Conservation (phyloP, 129 eudicot species). For the Chrysanthemum lavandulifolium region DNA sequence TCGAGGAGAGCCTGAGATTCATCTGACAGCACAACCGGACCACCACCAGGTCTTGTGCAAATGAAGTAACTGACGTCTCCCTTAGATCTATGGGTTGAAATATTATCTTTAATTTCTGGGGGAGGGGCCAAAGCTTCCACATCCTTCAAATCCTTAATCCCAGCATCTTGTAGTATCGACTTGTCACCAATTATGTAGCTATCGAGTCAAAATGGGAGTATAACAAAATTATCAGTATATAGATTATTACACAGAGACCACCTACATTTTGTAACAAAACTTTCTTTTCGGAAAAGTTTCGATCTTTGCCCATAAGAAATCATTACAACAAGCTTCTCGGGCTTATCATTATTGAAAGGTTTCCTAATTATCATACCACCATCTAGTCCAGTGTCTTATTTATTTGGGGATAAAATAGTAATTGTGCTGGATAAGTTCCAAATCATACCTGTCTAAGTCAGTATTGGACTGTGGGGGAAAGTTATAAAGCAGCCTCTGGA, state of each 20-base stretch:
- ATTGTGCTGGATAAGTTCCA: neutral
- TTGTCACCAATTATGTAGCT: constrained; percentile 92
- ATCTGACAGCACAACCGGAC: constrained; percentile 76
- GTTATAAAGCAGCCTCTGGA: constrained; percentile 82
- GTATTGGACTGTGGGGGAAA: constrained; percentile 81
- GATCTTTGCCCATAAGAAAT: neutral
- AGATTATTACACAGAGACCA: neutral
- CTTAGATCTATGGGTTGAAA: constrained; percentile 41
- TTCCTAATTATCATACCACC: neutral
- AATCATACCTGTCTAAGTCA: constrained; percentile 67
- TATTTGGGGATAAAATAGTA: no score
- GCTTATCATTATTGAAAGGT: neutral
- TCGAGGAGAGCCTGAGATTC: constrained; percentile 71
- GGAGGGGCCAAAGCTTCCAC: constrained; percentile 78
- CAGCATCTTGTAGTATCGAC: constrained; percentile 83
- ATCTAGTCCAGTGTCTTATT: neutral
- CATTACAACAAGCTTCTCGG: neutral
- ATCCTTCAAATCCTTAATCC: constrained; percentile 72
- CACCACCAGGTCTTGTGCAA: constrained; percentile 96
- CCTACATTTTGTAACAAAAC: neutral
- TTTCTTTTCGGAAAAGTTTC: neutral
- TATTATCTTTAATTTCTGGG: constrained; percentile 64
- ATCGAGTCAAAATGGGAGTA: neutral
- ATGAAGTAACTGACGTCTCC: constrained; percentile 97
- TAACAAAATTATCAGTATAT: neutral